Base-by-base conservation (phyloP, 2,329 filamentous ascomycete genomes). In the Trichoderma sp. region DNA sequence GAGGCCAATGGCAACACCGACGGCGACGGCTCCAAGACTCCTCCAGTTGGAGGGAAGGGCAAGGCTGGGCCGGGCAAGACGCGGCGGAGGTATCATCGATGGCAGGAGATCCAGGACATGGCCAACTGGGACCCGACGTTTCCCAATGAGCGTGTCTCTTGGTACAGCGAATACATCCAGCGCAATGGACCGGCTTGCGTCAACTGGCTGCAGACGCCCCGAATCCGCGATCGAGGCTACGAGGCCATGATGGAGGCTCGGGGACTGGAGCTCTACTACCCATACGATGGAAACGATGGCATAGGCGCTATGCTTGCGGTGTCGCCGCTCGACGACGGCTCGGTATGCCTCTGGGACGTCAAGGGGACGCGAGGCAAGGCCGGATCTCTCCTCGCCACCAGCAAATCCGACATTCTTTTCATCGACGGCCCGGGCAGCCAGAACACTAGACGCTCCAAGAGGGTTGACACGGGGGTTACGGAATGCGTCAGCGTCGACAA, bases 111-210 rank as follows among this genome's bases (percentile, higher is more conserved):
- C 1, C 83, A 87, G 57, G 84, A 91, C 65, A 80, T 90, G 72
- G 88, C 88, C 5, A 92, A 92, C 70, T 97, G 93, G 93, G 92
- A 97, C 70, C 91, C 91, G 0, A 86, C 86, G 0, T 92, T 90
- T 68, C 85, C 88, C 0, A 79, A 78, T 5, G 93, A 97, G 77
- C 81, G 81, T 47, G 82, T 93, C 21, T 87, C 90, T 56, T 97
- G 92, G 90, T 97, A 96, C 75, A 85, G 90, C 63, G 93, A 97
- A 76, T 97, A 93, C 73, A 89, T 96, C 68, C 91, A 93, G 61
- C 85, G 93, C 41, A 84, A 93, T 76, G 92, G 87, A 0, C 88
- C 89, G 0, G 82, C 92, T n/a, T 83, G 83, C 15, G 80, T 92
- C 61, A 89, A 85, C 71, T 97, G 93, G 93, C 81, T 96, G 48